Percentiles rank a stretch among this genome's conserved stretches.
phyloP scores from a whole-genome alignment of 352 stramenopile species.

The Blastocystis sp. region DNA sequence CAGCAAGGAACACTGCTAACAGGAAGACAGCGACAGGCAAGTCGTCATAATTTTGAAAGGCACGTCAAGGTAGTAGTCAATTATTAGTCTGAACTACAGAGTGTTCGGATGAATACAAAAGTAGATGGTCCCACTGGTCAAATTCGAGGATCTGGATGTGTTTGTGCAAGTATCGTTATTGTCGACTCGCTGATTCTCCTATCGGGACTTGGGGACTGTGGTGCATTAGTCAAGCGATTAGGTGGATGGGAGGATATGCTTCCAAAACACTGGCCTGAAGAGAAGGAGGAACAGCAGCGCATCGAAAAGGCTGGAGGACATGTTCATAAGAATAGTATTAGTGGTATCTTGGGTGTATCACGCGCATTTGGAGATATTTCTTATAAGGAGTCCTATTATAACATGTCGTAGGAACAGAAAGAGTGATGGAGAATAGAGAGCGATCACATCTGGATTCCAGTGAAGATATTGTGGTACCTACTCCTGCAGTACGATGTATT shows the following conservation, averaged over 20 bases:
- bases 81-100: background rate
- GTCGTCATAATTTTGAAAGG: background rate
- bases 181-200: background rate
- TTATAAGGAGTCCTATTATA: conserved; percentile 10
- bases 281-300: background rate
- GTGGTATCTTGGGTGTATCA: background rate
- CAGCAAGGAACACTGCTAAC: background rate
- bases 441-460: background rate
- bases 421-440: background rate
- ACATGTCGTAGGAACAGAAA: background rate
- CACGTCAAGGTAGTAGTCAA: background rate
- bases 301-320: background rate
- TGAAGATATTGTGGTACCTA: conserved; percentile 10
- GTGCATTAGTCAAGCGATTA: background rate
- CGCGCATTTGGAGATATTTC: conserved; percentile 1
- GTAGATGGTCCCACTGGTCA: background rate
- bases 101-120: background rate
- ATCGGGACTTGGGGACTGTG: background rate
- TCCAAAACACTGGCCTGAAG: background rate
- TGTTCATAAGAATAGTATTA: background rate
- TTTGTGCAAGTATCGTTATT: background rate
- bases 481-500: background rate
- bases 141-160: background rate
- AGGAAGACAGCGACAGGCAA: background rate
- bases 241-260: background rate